Percentiles rank a stretch among this genome's conserved stretches.
These are phyloP conservation scores for Penicillium canescens DNA, from an alignment of 495 filamentous ascomycete genomes.

Conservation along the genomic window DNA sequence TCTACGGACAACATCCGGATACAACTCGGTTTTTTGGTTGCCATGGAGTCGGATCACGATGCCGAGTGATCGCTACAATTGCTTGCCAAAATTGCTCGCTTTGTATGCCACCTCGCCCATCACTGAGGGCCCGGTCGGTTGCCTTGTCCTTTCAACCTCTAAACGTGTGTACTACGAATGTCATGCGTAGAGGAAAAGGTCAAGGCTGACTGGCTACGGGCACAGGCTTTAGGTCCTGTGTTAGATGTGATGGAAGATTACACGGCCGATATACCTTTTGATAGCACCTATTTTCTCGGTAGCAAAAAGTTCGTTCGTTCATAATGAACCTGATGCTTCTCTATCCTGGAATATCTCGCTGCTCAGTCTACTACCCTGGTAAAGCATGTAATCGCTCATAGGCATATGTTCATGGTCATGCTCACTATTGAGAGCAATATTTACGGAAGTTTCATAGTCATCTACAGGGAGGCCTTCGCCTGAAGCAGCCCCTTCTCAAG, in stretches of 20 bases:
- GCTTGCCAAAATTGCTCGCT: constrained; percentile 6
- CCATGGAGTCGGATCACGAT: constrained; percentile 26
- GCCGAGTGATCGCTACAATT: constrained; percentile 26
- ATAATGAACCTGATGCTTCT: constrained; percentile 14
- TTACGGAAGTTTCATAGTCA: background rate
- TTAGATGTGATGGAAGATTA: constrained; percentile 29
- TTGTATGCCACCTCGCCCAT: constrained; percentile 19
- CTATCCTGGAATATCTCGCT: background rate
- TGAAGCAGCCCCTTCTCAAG: constrained; percentile 25
- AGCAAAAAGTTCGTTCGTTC: constrained; percentile 36
- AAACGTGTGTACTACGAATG: constrained; percentile 8
- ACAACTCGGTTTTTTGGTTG: constrained; percentile 22
- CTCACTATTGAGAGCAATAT: background rate
- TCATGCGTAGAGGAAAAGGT: constrained; percentile 7
- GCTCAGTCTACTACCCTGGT: background rate
- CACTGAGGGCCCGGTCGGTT: constrained; percentile 11
- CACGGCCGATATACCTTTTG: constrained; percentile 34
- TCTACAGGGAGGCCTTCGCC: constrained; percentile 30
- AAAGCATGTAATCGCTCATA: no score
- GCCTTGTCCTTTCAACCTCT: constrained; percentile 5
- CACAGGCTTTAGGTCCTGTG: constrained; percentile 17
- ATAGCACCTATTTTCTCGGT: constrained; percentile 32
- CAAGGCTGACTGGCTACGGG: constrained; percentile 15
- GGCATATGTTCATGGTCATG: background rate
- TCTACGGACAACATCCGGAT: constrained; percentile 20